Percentiles rank a stretch among this genome's conserved stretches.
phyloP scores from a whole-genome alignment of 2,329 filamentous ascomycete species.

The Ceratocystiopsis sp. region DNA sequence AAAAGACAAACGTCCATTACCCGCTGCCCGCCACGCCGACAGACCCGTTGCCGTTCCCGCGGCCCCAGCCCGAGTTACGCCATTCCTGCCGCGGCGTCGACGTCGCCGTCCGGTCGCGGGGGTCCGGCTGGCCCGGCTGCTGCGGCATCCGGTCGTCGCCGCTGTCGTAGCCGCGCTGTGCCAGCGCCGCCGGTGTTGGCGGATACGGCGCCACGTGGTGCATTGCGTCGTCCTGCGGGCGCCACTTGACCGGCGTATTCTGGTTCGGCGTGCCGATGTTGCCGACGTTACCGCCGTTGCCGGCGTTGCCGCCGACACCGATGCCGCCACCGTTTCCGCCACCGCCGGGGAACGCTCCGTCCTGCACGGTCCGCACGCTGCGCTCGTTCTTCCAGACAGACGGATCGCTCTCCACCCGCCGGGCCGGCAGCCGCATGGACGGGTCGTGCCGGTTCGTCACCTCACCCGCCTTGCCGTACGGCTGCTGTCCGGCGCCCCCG shows the following conservation, averaged over 20 bases:
- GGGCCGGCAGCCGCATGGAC: constrained; percentile 34
- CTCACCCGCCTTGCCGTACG: constrained; percentile 43
- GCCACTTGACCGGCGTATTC: constrained; percentile 33
- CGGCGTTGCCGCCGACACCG: too few species aligned
- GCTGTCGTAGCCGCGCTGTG: neutral
- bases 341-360: constrained; percentile 21
- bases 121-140: neutral
- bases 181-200: constrained; percentile 2
- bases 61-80: constrained; percentile 39
- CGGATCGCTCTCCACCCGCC: constrained; percentile 73
- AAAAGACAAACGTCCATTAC: constrained; percentile 10
- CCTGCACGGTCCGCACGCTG: constrained; percentile 62
- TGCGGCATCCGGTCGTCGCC: constrained; percentile 6
- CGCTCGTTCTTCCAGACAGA: constrained; percentile 69
- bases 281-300: constrained; percentile 8
- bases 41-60: constrained; percentile 27
- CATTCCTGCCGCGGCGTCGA: constrained; percentile 31
- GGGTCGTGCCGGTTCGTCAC: constrained; percentile 41
- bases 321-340: constrained; percentile 1
- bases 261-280: constrained; percentile 17
- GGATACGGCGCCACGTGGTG: constrained; percentile 26
- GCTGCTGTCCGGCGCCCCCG: constrained; percentile 21
- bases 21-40: constrained; percentile 30
- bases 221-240: constrained; percentile 23
- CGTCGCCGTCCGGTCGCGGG: neutral